Conservation (phyloP, 2,329 filamentous ascomycete species). For the Clarireedia paspali region DNA sequence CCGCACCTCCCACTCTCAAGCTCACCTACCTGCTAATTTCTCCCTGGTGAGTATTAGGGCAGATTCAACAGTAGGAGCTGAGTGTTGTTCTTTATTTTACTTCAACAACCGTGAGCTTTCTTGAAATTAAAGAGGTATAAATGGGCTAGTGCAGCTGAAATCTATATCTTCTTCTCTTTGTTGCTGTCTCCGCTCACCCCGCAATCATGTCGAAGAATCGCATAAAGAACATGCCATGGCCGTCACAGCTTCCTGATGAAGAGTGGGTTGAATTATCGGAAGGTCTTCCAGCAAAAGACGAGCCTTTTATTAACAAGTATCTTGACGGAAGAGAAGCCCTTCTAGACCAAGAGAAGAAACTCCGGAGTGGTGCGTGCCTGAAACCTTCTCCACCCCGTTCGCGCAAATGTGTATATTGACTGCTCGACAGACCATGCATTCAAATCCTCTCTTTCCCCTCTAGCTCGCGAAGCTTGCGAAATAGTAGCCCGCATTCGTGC, state of each 20-base stretch:
- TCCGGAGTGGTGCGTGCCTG: constrained; percentile 60
- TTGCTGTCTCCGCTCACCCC: background rate
- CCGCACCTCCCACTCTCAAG: too few species aligned
- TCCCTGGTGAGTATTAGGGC: too few species aligned
- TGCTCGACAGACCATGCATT: constrained; percentile 55
- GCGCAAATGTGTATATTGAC: constrained; percentile 24
- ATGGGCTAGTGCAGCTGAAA: too few species aligned
- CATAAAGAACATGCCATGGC: constrained; percentile 24
- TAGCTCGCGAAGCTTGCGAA: constrained; percentile 66
- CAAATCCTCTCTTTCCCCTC: constrained; percentile 66
- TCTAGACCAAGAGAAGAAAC: constrained; percentile 71
- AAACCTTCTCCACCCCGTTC: constrained; percentile 14
- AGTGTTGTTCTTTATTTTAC: too few species aligned
- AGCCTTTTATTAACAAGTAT: constrained; percentile 79
- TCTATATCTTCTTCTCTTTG: background rate
- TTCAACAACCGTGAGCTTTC: too few species aligned
- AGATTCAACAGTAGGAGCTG: too few species aligned
- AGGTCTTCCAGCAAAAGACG: constrained; percentile 50
- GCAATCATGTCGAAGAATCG: constrained; percentile 14
- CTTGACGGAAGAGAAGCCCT: constrained; percentile 67
- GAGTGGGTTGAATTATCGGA: constrained; percentile 51
- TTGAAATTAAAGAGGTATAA: too few species aligned
- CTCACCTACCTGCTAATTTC: too few species aligned
- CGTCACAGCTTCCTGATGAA: constrained; percentile 35
- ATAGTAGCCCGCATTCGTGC: constrained; percentile 76